phyloP scores from a whole-genome alignment of 371 early-diverging fungal species.

The Syncephalastrum monosporum region DNA sequence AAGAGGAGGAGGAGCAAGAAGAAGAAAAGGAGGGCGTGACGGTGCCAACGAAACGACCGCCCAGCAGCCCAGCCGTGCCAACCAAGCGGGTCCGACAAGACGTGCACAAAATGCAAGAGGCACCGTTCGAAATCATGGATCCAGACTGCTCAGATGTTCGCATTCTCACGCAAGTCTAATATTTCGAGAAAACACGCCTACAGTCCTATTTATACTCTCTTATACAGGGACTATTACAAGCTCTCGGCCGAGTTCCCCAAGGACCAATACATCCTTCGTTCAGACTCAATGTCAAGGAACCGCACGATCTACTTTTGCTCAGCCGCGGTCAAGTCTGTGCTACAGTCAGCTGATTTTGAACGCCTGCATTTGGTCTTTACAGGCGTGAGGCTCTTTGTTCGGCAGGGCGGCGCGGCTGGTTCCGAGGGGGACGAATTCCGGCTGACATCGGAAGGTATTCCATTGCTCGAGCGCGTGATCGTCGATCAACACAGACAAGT shows the following conservation, averaged over 20 bases:
- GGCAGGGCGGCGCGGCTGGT: constrained; percentile 60
- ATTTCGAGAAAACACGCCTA: constrained; percentile 1
- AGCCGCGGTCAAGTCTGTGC: constrained; percentile 65
- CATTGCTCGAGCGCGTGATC: constrained; percentile 62
- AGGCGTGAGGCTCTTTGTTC: constrained; percentile 82
- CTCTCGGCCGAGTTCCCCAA: constrained; percentile 70
- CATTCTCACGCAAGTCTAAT: constrained; percentile 36
- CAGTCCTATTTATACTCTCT: constrained; percentile 5
- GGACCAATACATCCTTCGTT: constrained; percentile 83
- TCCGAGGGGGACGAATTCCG: constrained; percentile 70
- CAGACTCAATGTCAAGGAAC: constrained; percentile 62
- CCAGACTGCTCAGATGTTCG: constrained; percentile 56
- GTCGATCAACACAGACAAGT: constrained; percentile 51
- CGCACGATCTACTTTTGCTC: constrained; percentile 84
- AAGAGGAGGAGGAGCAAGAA: constrained; percentile 10
- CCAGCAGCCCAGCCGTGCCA: constrained; percentile 10
- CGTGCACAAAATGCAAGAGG: constrained; percentile 63
- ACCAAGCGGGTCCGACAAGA: constrained; percentile 32
- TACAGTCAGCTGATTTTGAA: constrained; percentile 63
- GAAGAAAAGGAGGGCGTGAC: constrained; percentile 13
- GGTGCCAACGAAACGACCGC: not conserved
- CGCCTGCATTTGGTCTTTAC: constrained; percentile 87
- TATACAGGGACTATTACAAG: constrained; percentile 63
- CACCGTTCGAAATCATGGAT: constrained; percentile 75
- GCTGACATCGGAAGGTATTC: constrained; percentile 76